Percentiles rank a stretch among this genome's conserved stretches.
These are phyloP conservation scores for Scortechinia acanthostroma DNA, from an alignment of 2,329 filamentous ascomycete genomes.

Conservation along the genomic window DNA sequence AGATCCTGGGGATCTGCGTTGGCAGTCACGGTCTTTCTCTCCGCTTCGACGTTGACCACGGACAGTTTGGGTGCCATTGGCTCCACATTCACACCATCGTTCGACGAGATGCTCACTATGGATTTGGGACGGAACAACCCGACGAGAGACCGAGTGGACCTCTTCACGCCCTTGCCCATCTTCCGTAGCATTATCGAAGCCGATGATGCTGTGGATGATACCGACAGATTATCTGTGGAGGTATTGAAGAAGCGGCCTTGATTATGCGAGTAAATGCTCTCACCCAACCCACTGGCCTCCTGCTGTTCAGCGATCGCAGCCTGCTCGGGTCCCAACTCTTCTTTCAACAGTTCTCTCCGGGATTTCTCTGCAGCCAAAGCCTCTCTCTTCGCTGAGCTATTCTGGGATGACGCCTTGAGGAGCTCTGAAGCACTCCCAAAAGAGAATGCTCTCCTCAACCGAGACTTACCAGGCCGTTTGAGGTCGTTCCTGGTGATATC, in stretches of 20 bases:
- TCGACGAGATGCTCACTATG: conserved; percentile 55
- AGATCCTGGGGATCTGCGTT: not conserved
- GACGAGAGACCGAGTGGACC: conserved; percentile 80
- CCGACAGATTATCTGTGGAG: conserved; percentile 90
- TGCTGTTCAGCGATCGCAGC: conserved; percentile 85
- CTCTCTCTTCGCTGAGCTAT: conserved; percentile 24
- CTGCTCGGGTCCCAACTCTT: conserved; percentile 67
- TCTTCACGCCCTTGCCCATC: conserved; percentile 98
- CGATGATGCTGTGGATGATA: conserved; percentile 82
- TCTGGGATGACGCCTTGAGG: conserved; percentile 64
- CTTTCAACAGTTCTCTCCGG: not conserved
- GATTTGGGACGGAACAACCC: conserved; percentile 94
- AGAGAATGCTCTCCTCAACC: conserved; percentile 84
- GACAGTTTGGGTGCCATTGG: conserved; percentile 67
- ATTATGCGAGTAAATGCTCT: conserved; percentile 78
- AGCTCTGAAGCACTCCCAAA: conserved; percentile 94
- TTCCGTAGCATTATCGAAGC: conserved; percentile 93
- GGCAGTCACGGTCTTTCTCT: conserved; percentile 51
- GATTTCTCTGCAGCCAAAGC: conserved; percentile 2
- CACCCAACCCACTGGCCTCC: conserved; percentile 84
- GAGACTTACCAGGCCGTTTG: conserved; percentile 76
- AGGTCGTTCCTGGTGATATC: conserved; percentile 79
- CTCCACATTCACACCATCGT: conserved; percentile 39
- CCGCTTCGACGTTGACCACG: conserved; percentile 91
- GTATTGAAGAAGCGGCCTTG: conserved; percentile 66